Percentiles rank a stretch among this genome's conserved stretches.
Conservation (phyloP, 2,329 filamentous ascomycete genomes). For the Pseudogymnoascus sp. region DNA sequence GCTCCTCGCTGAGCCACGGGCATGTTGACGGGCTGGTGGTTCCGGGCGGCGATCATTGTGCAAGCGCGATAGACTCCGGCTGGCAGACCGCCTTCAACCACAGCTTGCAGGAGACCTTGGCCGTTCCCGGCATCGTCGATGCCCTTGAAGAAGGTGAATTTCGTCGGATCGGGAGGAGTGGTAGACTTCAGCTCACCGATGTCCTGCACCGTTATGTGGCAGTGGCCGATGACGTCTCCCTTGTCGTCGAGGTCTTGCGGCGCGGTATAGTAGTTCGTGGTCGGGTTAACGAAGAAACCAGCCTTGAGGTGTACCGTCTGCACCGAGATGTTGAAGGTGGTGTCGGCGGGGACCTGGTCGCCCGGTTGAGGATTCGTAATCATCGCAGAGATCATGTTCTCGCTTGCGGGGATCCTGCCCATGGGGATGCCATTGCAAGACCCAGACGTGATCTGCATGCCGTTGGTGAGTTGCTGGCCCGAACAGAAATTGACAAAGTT, state of each 20-base stretch:
- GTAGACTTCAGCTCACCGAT: conserved; percentile 19
- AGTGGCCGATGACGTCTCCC: conserved; percentile 32
- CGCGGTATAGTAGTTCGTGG: conserved; percentile 26
- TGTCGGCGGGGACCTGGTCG: conserved; percentile 32
- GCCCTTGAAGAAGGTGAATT: conserved; percentile 35
- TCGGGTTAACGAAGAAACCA: conserved; percentile 26
- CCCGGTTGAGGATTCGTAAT: conserved; percentile 39
- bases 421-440: conserved; percentile 46
- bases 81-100: conserved; percentile 33
- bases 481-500: conserved; percentile 55
- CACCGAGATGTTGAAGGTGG: conserved; percentile 22
- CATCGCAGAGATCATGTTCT: conserved; percentile 47
- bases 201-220: conserved; percentile 33
- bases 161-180: conserved; percentile 25
- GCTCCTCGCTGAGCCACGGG: conserved; percentile 37
- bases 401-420: conserved; percentile 43
- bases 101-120: conserved; percentile 31
- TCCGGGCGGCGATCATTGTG: conserved; percentile 34
- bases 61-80: conserved; percentile 37
- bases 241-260: conserved; percentile 23
- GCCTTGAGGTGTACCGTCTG: conserved; percentile 23
- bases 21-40: conserved; percentile 37
- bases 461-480: conserved; percentile 46
- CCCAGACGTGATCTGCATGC: conserved; percentile 39
- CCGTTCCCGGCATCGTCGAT: conserved; percentile 34